Base-by-base conservation (phyloP, 148 eudicot genomes). In the Salicornia ramosissima region DNA sequence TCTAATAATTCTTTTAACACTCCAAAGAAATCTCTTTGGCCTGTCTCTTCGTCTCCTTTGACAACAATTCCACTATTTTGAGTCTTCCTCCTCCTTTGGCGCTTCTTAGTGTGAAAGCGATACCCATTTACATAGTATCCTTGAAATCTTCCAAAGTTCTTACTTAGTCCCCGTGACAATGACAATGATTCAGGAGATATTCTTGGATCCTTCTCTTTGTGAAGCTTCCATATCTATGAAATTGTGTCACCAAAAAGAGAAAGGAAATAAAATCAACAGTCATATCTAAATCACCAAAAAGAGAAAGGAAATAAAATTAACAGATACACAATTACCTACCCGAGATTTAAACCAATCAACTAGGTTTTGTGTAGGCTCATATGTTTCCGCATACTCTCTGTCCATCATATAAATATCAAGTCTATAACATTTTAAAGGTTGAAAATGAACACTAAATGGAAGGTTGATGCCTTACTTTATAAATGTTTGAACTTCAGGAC, bases 1-100 rank as follows among this genome's bases (percentile, higher is more conserved):
- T 61, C 65, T 36, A 61, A 3, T 0, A 61, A n/a, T n/a, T n/a
- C n/a, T n/a, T n/a, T n/a, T n/a, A n/a, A n/a, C n/a, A n/a, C n/a
- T n/a, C n/a, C n/a, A n/a, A n/a, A n/a, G n/a, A n/a, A n/a, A n/a
- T n/a, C n/a, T n/a, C n/a, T n/a, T n/a, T n/a, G n/a, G n/a, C n/a
- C n/a, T n/a, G n/a, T n/a, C n/a, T n/a, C n/a, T n/a, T n/a, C n/a
- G n/a, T n/a, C n/a, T n/a, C n/a, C 45, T 61, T 61, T 61, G 5
- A 61, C 26, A 34, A 61, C 46, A 18, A 61, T 46, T n/a, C 26
- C 65, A 61, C 46, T 61, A 61, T 36, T 61, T 61, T 61, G 65
- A 0, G 65, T 36, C 47, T 36, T 61, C 36, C 46, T n/a, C 24
- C 28, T 34, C 31, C 26, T 18, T 61, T 61, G 46, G 12, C 28